Evolutionary conservation across 495 filamentous ascomycete species (phyloP).

Genomic region (Clohesyomyces aquaticus): DNA sequence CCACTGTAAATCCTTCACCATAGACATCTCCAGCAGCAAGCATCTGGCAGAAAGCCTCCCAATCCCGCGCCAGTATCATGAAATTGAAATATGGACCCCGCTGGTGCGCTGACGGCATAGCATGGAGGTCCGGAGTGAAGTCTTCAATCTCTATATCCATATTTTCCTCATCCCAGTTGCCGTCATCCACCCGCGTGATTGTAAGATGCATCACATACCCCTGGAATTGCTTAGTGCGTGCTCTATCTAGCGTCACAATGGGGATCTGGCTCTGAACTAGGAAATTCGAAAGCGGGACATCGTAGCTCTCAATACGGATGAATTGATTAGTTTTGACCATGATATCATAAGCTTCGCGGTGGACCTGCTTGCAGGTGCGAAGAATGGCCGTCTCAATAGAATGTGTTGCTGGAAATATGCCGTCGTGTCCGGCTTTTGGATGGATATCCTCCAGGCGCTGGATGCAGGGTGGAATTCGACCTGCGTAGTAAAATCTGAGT

Average conservation of each 20-base stretch:
- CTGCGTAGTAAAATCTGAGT: too few species aligned
- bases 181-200: not conserved
- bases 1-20: not conserved
- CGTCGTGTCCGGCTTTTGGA: not conserved
- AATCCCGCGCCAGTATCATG: conserved; percentile 23
- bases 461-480: not conserved
- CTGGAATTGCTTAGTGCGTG: conserved; percentile 1
- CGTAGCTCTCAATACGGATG: conserved; percentile 1
- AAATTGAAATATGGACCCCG: conserved; percentile 4
- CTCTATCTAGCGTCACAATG: conserved; percentile 17
- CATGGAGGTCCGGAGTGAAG: not conserved
- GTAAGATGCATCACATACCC: not conserved
- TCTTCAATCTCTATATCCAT: not conserved
- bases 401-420: conserved; percentile 1
- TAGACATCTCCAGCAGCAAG: not conserved
- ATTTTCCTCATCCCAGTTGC: not conserved
- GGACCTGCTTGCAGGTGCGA: conserved; percentile 25
- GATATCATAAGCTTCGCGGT: conserved; percentile 27
- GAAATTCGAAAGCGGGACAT: not conserved
- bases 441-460: not conserved
- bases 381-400: conserved; percentile 20
- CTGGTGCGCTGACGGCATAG: not conserved
- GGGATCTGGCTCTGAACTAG: not conserved
- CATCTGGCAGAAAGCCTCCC: conserved; percentile 7
- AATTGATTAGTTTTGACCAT: conserved; percentile 29